Conservation (phyloP, 768 basidiomycete genomes). For the Phylloporus sp. region DNA sequence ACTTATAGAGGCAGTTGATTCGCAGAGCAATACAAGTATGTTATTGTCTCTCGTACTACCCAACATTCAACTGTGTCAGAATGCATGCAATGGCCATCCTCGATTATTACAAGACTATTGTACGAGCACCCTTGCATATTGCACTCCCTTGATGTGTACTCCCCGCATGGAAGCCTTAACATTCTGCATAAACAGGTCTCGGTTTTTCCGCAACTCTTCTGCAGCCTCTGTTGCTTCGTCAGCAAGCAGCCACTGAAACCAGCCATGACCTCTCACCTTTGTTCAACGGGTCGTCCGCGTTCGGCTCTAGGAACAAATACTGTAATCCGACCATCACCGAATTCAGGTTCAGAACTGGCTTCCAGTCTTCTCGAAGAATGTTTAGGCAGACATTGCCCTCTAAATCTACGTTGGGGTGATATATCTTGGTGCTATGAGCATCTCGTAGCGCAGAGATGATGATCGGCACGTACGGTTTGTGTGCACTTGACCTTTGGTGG, state of each 20-base stretch:
- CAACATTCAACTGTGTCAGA: conserved; percentile 3
- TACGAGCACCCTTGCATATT: conserved; percentile 71
- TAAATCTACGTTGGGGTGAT: conserved; percentile 97
- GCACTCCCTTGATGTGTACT: conserved; percentile 66
- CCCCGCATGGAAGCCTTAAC: conserved; percentile 89
- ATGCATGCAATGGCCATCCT: not conserved
- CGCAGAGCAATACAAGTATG: not conserved
- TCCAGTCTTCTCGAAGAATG: conserved; percentile 99
- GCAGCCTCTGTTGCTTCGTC: conserved; percentile 73
- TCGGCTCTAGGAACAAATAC: conserved; percentile 97
- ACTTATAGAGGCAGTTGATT: conserved; percentile 86
- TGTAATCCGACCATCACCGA: conserved; percentile 98
- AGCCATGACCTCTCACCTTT: conserved; percentile 65
- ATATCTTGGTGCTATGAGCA: conserved; percentile 60
- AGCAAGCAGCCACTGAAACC: conserved; percentile 2
- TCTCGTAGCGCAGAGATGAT: not conserved
- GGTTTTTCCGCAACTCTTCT: conserved; percentile 85
- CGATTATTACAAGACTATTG: conserved; percentile 34
- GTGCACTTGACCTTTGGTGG: conserved; percentile 99
- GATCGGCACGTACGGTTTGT: conserved; percentile 63
- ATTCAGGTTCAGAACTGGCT: conserved; percentile 95
- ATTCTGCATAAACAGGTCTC: conserved; percentile 78
- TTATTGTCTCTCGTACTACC: conserved; percentile 4
- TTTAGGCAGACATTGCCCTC: conserved; percentile 99
- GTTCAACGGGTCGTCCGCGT: conserved; percentile 97